Base-by-base conservation (phyloP, 805 yeast species). In the Saccharomyces paradoxus region DNA sequence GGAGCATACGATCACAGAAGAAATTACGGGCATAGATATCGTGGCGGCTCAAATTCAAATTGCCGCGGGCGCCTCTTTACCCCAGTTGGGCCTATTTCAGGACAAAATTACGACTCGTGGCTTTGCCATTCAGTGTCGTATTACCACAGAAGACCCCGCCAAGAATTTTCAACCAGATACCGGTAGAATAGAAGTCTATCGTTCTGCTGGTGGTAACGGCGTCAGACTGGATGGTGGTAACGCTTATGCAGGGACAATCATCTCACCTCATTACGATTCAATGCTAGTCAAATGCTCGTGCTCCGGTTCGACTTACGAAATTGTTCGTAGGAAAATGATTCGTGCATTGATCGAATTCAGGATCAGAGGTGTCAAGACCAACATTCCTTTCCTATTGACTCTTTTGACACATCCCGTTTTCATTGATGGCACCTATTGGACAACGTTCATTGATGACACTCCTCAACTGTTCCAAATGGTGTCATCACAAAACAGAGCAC, bases 31-130 rank as follows among this genome's bases (percentile, higher is more conserved):
- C 60, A 92, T 91, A 58, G 98, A 91, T 73, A 79, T 91, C 62
- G 97, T 91, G 30, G 97, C 97, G 58, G 97, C 97, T n/a, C 98
- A 91, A 77, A 90, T 91, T 66, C 98, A 91, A 77, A 89, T 91
- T 67, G 97, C 97, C 47, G 97, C 97, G 1, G 98, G 98, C 64
- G 98, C 98, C 29, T 81, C 95, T 1, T 78, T 92, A 64, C 84
- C 82, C 63, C 96, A 91, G 69, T 78, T 92, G 63, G 97, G 97
- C 12, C 78, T 92, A 58, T 76, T 89, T 60, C 98, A 92, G 76
- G 96, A 91, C 72, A 86, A 86, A 69, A 89, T 92, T 75, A 87
- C 96, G 54, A 86, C 95, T 50, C 83, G 98, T 68, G 99, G 99
- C n/a, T 91, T 90, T 70, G 97, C 98, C 46, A 92, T 92, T 64